These are phyloP conservation scores for Neospora caninum DNA, from an alignment of 169 alveolate species.

Conservation along the genomic window DNA sequence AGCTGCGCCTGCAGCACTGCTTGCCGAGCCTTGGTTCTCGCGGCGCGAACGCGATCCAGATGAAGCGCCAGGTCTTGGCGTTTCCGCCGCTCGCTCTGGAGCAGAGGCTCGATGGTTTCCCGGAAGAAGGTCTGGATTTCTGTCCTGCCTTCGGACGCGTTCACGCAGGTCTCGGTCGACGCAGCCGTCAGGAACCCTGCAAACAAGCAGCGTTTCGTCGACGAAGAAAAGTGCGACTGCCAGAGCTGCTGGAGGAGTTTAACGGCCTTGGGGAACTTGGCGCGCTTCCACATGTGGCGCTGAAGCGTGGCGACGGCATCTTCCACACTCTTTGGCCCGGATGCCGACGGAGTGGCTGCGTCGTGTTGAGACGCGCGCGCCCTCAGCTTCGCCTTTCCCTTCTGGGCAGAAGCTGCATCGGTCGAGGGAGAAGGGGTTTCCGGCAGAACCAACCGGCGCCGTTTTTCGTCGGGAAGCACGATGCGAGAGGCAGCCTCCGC, in stretches of 20 bases:
- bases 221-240: not conserved
- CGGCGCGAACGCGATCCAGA: not conserved
- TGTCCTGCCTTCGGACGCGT: not conserved
- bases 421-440: not conserved
- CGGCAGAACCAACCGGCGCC: constrained; percentile 2
- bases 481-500: constrained; percentile 40
- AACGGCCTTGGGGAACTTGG: constrained; percentile 43
- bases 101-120: not conserved
- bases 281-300: constrained; percentile 17
- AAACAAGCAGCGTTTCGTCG: constrained; percentile 24
- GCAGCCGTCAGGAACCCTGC: constrained; percentile 39
- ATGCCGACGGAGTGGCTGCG: not conserved
- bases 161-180: not conserved
- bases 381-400: not conserved
- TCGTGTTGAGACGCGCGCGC: not conserved
- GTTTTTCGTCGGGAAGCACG: constrained; percentile 22
- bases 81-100: not conserved
- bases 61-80: not conserved
- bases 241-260: constrained; percentile 32
- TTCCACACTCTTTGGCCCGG: not conserved
- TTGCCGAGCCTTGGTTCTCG: not conserved
- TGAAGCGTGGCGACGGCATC: constrained; percentile 8
- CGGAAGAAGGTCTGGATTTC: constrained; percentile 8
- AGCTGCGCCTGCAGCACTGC: not conserved
- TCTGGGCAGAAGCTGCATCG: too few species aligned